phyloP scores from a whole-genome alignment of 2,329 filamentous ascomycete genomes.

The Epicoccum nigrum region DNA sequence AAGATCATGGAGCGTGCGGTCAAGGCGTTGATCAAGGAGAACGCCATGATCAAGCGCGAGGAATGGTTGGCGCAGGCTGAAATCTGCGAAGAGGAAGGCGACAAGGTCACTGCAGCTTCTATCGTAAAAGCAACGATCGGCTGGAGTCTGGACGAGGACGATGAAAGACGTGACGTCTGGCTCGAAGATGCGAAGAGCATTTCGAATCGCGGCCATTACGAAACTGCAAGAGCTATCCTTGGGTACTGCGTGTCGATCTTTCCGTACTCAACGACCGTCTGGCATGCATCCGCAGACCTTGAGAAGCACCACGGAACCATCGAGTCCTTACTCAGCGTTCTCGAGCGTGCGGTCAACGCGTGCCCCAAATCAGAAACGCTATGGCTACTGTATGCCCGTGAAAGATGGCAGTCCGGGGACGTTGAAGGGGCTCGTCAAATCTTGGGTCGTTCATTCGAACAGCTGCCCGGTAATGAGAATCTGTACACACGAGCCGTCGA shows the following conservation, averaged over 20 bases:
- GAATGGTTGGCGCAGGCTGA: conserved; percentile 97
- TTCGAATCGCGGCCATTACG: conserved; percentile 80
- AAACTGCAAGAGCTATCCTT: conserved; percentile 92
- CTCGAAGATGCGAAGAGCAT: conserved; percentile 88
- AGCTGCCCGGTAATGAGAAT: conserved; percentile 96
- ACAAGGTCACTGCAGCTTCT: conserved; percentile 81
- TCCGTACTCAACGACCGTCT: conserved; percentile 83
- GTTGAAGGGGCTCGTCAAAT: conserved; percentile 86
- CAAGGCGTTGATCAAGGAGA: conserved; percentile 84
- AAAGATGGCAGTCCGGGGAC: conserved; percentile 89
- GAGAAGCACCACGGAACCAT: conserved; percentile 88
- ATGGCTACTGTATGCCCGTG: conserved; percentile 95
- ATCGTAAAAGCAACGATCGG: conserved; percentile 93
- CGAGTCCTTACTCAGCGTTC: conserved; percentile 79
- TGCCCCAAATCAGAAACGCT: conserved; percentile 89
- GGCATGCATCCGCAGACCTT: conserved; percentile 88
- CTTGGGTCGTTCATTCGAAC: conserved; percentile 86
- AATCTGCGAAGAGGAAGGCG: conserved; percentile 90
- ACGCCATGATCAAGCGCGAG: conserved; percentile 95
- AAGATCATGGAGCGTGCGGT: conserved; percentile 96
- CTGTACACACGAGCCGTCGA: conserved; percentile 98
- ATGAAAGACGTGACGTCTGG: conserved; percentile 95
- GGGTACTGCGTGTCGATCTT: conserved; percentile 90
- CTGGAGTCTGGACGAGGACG: conserved; percentile 92
- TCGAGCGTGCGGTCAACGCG: conserved; percentile 92